Evolutionary conservation across 192 early-diverging fungal species (phyloP), one percentile per base, ranked within the genome.

Genomic region (Entrophospora sp.): DNA sequence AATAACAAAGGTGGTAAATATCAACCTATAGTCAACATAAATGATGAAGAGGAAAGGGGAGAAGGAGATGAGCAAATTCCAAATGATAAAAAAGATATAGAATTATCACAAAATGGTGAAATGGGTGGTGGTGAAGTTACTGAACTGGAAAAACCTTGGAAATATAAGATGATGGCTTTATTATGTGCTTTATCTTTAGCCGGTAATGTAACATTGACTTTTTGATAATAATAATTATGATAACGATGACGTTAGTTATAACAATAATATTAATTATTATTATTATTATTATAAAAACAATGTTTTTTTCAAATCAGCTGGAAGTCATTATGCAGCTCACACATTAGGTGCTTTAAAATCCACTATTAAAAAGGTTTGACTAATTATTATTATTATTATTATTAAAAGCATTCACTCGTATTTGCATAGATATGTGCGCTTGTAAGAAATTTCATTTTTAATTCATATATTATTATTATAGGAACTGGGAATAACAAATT

Each of bases 261-360:
- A 24, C 16, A 18, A 35, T 42, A 31, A 25, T 32, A 7, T 14
- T 14, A 49, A 16, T 28, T 28, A 22, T 22, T 13, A 18, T 12
- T 10, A 24, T 6, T 9, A 42, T 22, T 20, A 24, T 24, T 28
- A 31, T 27, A 20, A 25, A 8, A 44, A 42, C 30, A 57, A 18
- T 22, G n/a, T n/a, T n/a, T n/a, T n/a, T 25, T 46, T 24, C 49
- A 22, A 30, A 16, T 6, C 72, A 87, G 84, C 85, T 66, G 85
- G 85, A 57, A 83, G 81, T 49, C 85, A 87, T 73, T 87, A 83
- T 70, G 81, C 85, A 22, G 85, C 84, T 32, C 85, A 87, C 44
- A 87, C 85, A 22, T 69, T 87, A 16, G 81, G 84, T 8, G 83
- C 82, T 20, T 66, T 87, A 67, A 87, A 87, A 67, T 73, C 77